Percentiles rank a stretch among this genome's conserved stretches.
Evolutionary conservation across 495 filamentous ascomycete species (phyloP).

Genomic region (Cenococcum geophilum): DNA sequence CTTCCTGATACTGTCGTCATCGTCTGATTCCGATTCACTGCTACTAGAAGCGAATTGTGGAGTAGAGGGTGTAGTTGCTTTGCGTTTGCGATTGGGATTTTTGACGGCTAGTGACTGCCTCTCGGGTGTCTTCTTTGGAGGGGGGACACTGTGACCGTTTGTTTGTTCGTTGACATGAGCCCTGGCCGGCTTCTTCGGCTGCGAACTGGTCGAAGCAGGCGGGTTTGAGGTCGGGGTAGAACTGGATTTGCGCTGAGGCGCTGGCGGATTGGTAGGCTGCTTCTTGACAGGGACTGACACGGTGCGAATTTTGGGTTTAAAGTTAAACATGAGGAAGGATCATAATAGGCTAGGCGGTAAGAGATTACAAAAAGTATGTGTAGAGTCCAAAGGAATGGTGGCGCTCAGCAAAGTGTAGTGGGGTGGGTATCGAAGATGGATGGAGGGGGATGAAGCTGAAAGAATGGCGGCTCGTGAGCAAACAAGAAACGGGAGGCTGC

Average conservation of each 20-base stretch:
- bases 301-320: conserved; percentile 19
- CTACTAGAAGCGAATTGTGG: conserved; percentile 21
- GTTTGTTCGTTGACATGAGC: conserved; percentile 1
- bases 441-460: too few species aligned
- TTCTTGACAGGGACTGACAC: conserved; percentile 25
- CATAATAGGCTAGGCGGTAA: not conserved
- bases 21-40: conserved; percentile 15
- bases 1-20: conserved; percentile 18
- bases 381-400: not conserved
- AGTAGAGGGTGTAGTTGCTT: conserved; percentile 23
- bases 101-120: conserved; percentile 15
- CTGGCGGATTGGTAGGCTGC: conserved; percentile 1
- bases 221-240: not conserved
- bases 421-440: not conserved
- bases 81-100: conserved; percentile 24
- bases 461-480: too few species aligned
- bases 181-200: not conserved
- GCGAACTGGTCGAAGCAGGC: not conserved
- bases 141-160: conserved; percentile 21
- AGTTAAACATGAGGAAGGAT: conserved; percentile 6
- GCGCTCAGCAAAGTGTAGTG: not conserved
- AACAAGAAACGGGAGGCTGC: too few species aligned
- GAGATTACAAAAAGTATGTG: not conserved
- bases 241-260: conserved; percentile 6
- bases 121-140: conserved; percentile 13